These are phyloP conservation scores for Rhododendron ferrugineum DNA, from an alignment of 148 eudicot genomes.

Conservation along the genomic window DNA sequence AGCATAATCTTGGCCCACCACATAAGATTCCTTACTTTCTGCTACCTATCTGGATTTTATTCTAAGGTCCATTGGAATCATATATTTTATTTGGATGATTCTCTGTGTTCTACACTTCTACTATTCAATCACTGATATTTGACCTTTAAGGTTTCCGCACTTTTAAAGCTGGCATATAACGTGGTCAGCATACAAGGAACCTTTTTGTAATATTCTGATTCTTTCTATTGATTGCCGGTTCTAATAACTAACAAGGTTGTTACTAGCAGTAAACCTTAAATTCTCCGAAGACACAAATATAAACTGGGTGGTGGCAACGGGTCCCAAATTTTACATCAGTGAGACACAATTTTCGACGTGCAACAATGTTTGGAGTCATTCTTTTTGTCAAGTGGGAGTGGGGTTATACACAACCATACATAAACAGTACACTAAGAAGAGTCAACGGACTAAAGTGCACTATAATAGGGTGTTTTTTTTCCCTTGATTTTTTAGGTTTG, in stretches of 20 bases:
- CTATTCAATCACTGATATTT: not conserved
- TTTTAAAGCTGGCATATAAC: not conserved
- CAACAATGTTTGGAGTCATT: not conserved
- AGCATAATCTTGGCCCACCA: not conserved
- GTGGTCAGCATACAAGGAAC: not conserved
- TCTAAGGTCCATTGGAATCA: not conserved
- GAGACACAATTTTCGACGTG: not conserved
- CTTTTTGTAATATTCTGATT: not conserved
- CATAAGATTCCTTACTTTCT: not conserved
- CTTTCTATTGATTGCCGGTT: not conserved
- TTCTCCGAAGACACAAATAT: not conserved
- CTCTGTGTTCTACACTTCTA: not conserved
- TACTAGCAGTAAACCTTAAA: not conserved
- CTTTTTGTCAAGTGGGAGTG: not conserved
- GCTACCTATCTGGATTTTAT: not conserved
- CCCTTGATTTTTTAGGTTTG: not conserved
- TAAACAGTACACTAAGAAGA: not conserved
- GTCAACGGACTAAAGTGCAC: not conserved
- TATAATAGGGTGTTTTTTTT: not conserved
- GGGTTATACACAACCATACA: not conserved
- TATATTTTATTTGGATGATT: not conserved
- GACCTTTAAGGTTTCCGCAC: not conserved
- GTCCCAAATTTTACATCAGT: not conserved
- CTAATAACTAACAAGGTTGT: not conserved
- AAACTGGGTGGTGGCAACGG: not conserved